A percentile compares a stretch with the other conserved stretches of the same genome.
phyloP scores from a whole-genome alignment of 345 rosid species.

The Ceriops zippeliana region DNA sequence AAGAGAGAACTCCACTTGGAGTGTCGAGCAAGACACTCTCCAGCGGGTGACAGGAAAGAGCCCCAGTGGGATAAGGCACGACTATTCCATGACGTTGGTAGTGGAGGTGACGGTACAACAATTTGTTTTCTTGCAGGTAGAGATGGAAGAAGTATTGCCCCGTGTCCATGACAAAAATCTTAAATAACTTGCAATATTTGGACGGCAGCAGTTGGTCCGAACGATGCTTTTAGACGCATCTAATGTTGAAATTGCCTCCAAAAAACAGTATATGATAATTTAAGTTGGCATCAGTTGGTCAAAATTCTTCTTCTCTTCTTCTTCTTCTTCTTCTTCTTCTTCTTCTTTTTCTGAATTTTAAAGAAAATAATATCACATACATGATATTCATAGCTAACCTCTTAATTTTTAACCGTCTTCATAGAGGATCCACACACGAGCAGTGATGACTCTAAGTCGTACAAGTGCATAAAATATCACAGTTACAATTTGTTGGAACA shows the following conservation, averaged over 20 bases:
- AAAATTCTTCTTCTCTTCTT: too few relatives aligned
- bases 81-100: constrained; percentile 67
- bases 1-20: constrained; percentile 59
- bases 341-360: too few relatives aligned
- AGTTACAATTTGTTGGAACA: too few relatives aligned
- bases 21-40: constrained; percentile 62
- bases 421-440: too few relatives aligned
- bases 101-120: constrained; percentile 60
- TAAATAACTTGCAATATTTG: constrained; percentile 48
- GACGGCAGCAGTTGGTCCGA: constrained; percentile 44
- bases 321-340: too few relatives aligned
- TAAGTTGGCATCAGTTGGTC: too few relatives aligned
- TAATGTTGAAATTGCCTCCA: constrained; percentile 47
- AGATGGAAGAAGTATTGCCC: constrained; percentile 69
- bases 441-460: too few relatives aligned
- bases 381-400: too few relatives aligned
- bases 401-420: too few relatives aligned
- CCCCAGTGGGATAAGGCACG: constrained; percentile 62
- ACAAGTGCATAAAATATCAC: too few relatives aligned
- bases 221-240: constrained; percentile 35
- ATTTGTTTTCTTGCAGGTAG: constrained; percentile 66
- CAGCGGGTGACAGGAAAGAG: constrained; percentile 60
- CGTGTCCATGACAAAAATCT: constrained; percentile 63
- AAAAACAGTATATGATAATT: too few relatives aligned
- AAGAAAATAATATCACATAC: too few relatives aligned